Evolutionary conservation across 257 asterid species (phyloP), one percentile per base, ranked within the genome.

Genomic region (Gynochthodes officinalis): DNA sequence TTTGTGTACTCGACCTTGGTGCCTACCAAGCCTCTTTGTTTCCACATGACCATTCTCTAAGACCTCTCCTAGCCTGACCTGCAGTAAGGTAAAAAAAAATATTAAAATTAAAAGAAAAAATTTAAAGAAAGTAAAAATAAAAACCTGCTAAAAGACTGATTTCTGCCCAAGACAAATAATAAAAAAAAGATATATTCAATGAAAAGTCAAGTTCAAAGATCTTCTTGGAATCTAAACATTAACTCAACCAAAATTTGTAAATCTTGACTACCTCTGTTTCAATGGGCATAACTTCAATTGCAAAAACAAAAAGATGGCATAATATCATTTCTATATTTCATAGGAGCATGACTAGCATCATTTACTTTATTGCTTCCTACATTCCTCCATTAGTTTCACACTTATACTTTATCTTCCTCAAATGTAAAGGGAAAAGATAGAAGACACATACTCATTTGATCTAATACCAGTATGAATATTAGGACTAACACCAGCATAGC

Each of bases 11-110:
- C 93, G 89, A 59, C 93, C 96, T 67, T 70, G 86, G 84, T 92
- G 96, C 86, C 80, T 84, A 62, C 89, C 88, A 57, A 89, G 67
- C 66, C 67, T 85, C 82, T 84, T 80, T 67, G 90, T 92, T 75
- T 84, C 87, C 40, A 90, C 90, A 37, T 78, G 77, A 78, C 96
- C 93, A 75, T 80, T 86, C 73, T 88, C 96, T 78, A 72, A 62
- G 69, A 88, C 49, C 70, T 80, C 86, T 78, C 90, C 81, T 68
- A 89, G 88, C 81, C 92, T 92, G 72, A 92, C 96, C 97, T 91
- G 92, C 61, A 78, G 46, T 23, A 68, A 58, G 15, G 71, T 53
- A 52, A 43, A 27, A 50, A 30, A 58, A 1, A 48, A 4, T 35
- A 16, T 33, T 60, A 54, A n/a, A 23, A 18, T 3, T 1, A 60